Evolutionary conservation across 768 basidiomycete genomes (phyloP), one percentile per base, ranked within the genome.

Genomic region (Hortiboletus flavorubellus): DNA sequence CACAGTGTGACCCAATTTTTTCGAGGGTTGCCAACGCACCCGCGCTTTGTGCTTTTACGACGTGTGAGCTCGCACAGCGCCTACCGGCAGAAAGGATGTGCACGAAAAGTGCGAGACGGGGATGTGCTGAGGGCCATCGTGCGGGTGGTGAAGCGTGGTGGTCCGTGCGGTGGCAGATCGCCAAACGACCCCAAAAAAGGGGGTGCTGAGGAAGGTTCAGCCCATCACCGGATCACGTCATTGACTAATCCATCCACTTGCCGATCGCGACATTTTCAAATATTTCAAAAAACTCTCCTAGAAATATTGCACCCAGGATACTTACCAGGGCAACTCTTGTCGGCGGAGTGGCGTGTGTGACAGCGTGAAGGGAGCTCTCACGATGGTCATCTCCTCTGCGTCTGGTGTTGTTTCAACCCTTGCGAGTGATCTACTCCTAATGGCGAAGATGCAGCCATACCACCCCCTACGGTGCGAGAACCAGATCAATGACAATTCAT

Each of bases 201-300:
- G 46, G 34, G 41, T 46, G 34, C 35, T 4, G 5, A 26, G 26
- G 26, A 26, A 26, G 26, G 26, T 31, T 49, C 41, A 35, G n/a
- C 21, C 21, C 46, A 58, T 53, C 62, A 66, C 61, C 66, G 67
- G 66, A 69, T 70, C 69, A 70, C 71, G 69, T 69, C 67, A 72
- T 59, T 18, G 39, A 31, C 59, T 55, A 58, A 72, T 64, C 63
- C 59, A 67, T 46, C 58, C 58, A 64, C 50, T 54, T 62, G 63
- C 66, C 68, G 70, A 72, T 72, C 68, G 61, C 51, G 58, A 64
- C 53, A 60, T 64, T 66, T 65, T 44, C 48, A 58, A 65, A 56
- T 53, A 48, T 52, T 46, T 55, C 37, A 43, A 51, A 51, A 49
- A 39, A 34, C 35, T n/a, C 53, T 51, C 56, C 54, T 58, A 38